These are phyloP conservation scores for Pythium grandisporangium DNA, from an alignment of 352 stramenopile species.

Conservation along the genomic window DNA sequence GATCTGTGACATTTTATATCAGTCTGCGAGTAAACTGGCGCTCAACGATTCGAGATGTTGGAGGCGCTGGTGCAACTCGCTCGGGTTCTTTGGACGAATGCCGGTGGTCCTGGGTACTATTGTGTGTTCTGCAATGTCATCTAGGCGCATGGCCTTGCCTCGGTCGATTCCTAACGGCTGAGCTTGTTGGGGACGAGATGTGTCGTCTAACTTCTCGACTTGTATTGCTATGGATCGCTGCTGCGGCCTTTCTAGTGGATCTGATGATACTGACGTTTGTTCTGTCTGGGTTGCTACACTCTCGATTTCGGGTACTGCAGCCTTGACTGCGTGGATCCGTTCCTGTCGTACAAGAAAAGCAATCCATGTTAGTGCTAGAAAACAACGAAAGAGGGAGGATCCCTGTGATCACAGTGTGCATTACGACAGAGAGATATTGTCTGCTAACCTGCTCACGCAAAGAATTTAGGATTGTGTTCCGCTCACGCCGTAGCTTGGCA, in stretches of 20 bases:
- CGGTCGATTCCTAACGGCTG: too few species aligned
- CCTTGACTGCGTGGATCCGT: too few species aligned
- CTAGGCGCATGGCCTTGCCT: too few species aligned
- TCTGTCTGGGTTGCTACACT: constrained; percentile 2
- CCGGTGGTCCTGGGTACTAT: too few species aligned
- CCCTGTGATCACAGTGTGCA: not conserved
- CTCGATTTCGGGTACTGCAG: too few species aligned
- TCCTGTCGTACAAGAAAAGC: too few species aligned
- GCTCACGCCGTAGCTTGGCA: constrained; percentile 42
- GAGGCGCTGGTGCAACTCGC: constrained; percentile 18
- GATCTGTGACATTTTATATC: constrained; percentile 3
- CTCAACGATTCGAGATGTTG: constrained; percentile 48
- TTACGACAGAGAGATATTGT: not conserved
- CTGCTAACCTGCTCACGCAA: constrained; percentile 27
- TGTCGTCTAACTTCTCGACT: not conserved
- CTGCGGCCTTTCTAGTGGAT: not conserved
- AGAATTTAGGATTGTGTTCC: constrained; percentile 48
- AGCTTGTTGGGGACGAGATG: too few species aligned
- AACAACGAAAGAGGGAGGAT: too few species aligned
- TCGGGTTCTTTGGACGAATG: too few species aligned
- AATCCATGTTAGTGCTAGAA: too few species aligned
- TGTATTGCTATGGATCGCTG: constrained; percentile 1
- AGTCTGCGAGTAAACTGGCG: constrained; percentile 46
- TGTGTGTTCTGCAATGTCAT: too few species aligned
- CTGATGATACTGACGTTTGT: not conserved